A percentile compares a stretch with the other conserved stretches of the same genome.
Conservation (phyloP, 257 asterid species). For the Jaltomata sinuosa region DNA sequence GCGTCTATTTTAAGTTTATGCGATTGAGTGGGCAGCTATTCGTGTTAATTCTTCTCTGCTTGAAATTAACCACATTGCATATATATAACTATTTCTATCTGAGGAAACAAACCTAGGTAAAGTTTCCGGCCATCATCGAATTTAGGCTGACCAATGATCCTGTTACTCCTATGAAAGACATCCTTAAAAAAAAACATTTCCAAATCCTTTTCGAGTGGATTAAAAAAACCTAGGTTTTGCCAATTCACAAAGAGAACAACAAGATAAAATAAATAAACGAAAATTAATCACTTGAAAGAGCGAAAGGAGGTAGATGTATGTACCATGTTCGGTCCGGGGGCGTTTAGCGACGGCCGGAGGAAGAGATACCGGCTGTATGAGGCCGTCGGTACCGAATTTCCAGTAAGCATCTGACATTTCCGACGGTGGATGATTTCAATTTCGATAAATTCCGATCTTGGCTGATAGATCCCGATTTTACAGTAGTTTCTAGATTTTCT, state of each 20-base stretch:
- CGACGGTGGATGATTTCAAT: not conserved
- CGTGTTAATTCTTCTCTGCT: not conserved
- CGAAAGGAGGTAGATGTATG: not conserved
- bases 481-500: no score
- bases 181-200: not conserved
- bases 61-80: not conserved
- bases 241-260: not conserved
- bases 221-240: not conserved
- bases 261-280: not conserved
- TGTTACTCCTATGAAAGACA: not conserved
- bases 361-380: conserved; percentile 31
- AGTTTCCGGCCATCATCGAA: not conserved
- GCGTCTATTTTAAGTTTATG: no score
- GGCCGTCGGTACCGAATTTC: conserved; percentile 51
- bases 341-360: conserved; percentile 47
- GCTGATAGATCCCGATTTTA: no score
- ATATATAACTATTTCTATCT: not conserved
- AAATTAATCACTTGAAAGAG: not conserved
- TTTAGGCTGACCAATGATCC: not conserved
- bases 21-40: no score
- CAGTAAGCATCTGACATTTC: conserved; percentile 69
- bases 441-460: no score
- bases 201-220: not conserved
- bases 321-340: conserved; percentile 68
- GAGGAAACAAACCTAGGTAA: not conserved